A percentile compares a stretch with the other conserved stretches of the same genome.
These are phyloP conservation scores for Populus simonii DNA, from an alignment of 345 rosid genomes.

Conservation along the genomic window DNA sequence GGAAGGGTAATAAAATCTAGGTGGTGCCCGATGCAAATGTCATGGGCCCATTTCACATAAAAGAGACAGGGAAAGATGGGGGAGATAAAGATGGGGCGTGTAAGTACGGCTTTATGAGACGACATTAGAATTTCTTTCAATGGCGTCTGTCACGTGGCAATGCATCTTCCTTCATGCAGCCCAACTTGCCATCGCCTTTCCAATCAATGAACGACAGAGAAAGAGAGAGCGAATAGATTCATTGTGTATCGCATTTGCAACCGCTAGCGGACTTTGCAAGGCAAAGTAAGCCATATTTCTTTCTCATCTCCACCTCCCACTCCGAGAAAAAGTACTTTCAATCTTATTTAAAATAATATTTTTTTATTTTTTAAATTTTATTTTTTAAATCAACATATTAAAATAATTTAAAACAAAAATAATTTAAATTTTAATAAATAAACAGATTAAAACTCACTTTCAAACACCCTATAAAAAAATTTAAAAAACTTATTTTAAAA, in stretches of 20 bases:
- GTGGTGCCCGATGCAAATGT: too few species aligned
- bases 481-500: too few species aligned
- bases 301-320: background rate
- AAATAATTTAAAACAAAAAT: too few species aligned
- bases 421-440: too few species aligned
- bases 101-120: too few species aligned
- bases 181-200: background rate
- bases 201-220: conserved; percentile 14
- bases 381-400: too few species aligned
- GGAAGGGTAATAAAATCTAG: too few species aligned
- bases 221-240: background rate
- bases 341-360: too few species aligned
- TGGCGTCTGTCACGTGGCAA: conserved; percentile 43
- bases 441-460: too few species aligned
- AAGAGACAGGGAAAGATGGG: background rate
- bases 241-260: background rate
- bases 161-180: conserved; percentile 32
- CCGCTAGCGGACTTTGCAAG: conserved; percentile 25
- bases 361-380: too few species aligned
- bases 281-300: background rate
- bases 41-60: background rate
- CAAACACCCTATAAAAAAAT: too few species aligned
- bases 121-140: conserved; percentile 1
- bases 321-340: background rate
- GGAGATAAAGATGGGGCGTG: background rate